Conservation (phyloP, 1,284 basidiomycete genomes). For the Peniophora sp. region DNA sequence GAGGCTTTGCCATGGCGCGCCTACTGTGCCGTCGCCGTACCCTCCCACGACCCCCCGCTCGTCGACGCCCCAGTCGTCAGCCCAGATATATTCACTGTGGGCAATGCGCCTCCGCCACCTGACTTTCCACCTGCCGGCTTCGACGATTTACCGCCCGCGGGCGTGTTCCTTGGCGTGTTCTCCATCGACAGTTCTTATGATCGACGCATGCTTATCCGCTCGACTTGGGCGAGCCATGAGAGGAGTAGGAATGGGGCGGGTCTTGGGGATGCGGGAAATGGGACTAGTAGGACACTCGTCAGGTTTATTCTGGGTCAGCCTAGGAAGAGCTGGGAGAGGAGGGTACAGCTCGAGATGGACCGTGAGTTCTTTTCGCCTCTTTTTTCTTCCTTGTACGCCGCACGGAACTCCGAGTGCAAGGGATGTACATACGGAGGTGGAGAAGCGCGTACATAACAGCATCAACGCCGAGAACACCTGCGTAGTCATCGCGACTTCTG, state of each 20-base stretch:
- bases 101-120: constrained; percentile 20
- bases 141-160: constrained; percentile 79
- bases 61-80: constrained; percentile 28
- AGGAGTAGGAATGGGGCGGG: constrained; percentile 71
- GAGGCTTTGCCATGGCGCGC: constrained; percentile 89
- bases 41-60: constrained; percentile 31
- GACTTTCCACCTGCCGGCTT: constrained; percentile 60
- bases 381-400: neutral
- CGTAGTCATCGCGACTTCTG: no score
- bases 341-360: constrained; percentile 87
- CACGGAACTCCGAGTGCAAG: no score
- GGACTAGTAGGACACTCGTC: constrained; percentile 83
- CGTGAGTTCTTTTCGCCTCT: constrained; percentile 43
- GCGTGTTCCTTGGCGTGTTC: constrained; percentile 88
- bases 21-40: constrained; percentile 70
- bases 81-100: constrained; percentile 29
- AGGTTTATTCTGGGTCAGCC: constrained; percentile 91
- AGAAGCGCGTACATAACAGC: no score
- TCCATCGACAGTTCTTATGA: constrained; percentile 83
- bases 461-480: no score
- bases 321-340: constrained; percentile 68
- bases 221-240: constrained; percentile 83
- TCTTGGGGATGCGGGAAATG: constrained; percentile 57
- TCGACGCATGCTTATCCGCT: constrained; percentile 83
- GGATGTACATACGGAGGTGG: no score